Evolutionary conservation across 768 basidiomycete genomes (phyloP).

Genomic region (Russula lepida): DNA sequence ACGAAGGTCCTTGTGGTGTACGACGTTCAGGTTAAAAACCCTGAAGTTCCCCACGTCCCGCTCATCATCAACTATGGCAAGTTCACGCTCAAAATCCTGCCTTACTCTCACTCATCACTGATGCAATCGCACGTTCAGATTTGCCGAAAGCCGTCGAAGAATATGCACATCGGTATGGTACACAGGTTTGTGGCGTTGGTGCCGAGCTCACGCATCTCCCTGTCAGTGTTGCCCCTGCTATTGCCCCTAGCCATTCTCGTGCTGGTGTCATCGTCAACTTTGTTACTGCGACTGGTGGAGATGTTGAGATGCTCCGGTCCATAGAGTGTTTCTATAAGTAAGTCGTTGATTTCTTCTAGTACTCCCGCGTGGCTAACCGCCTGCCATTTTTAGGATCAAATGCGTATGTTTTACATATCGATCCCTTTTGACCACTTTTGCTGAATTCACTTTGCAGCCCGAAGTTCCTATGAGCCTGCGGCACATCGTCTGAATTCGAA

Average conservation of each 20-base stretch:
- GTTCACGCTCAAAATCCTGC: constrained; percentile 15
- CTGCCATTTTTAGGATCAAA: constrained; percentile 41
- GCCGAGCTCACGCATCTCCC: constrained; percentile 9
- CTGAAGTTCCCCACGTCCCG: constrained; percentile 84
- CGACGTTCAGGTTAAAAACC: constrained; percentile 85
- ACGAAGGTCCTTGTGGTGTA: constrained; percentile 85
- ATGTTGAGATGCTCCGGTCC: constrained; percentile 95
- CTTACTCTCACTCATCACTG: background rate
- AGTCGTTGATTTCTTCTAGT: constrained; percentile 20
- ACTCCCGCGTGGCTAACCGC: background rate
- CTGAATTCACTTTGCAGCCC: constrained; percentile 44
- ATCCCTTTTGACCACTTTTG: background rate
- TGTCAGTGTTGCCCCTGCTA: constrained; percentile 72
- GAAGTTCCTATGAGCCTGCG: constrained; percentile 88
- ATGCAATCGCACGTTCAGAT: constrained; percentile 38
- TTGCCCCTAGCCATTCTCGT: constrained; percentile 74
- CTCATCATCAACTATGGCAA: constrained; percentile 92
- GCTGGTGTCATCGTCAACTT: constrained; percentile 94
- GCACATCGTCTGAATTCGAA: constrained; percentile 65
- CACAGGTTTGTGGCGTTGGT: constrained; percentile 3
- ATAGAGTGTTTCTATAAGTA: constrained; percentile 99
- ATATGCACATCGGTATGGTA: constrained; percentile 80
- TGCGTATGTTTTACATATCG: constrained; percentile 48
- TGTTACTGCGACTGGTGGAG: constrained; percentile 94
- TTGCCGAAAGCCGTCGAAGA: constrained; percentile 93